Evolutionary conservation across 2,329 filamentous ascomycete genomes (phyloP), one percentile per base, ranked within the genome.

Genomic region (Taxawa tesnikishii): DNA sequence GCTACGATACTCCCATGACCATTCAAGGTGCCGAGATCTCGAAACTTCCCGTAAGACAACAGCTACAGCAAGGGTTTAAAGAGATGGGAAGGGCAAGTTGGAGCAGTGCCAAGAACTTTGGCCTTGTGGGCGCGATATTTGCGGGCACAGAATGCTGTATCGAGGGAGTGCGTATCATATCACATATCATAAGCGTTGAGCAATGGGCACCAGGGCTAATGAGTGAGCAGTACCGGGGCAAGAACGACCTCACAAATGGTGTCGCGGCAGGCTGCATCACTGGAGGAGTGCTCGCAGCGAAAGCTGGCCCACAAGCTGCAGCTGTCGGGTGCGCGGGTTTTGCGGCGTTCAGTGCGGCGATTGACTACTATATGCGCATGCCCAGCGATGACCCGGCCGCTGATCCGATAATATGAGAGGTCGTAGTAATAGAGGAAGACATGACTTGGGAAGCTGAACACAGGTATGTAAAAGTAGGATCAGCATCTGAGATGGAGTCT

Each of bases 81-180:
- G 90, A 98, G 58, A 96, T 98, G 87, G 90, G 90, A 43, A 60
- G 69, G 41, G 75, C 83, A 9, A 88, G 83, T 4, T 83, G 70
- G 58, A 79, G 76, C 40, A 83, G 79, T 29, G 90, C 87, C 33
- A 90, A 87, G 63, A 96, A 92, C 65, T 98, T 98, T 53, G 88
- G 83, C 40, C 80, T 87, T 46, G 84, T 98, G 30, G 90, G 90
- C 47, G 81, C 83, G 3, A 70, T 96, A 13, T 98, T 92, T 63
- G 73, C 76, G 11, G 88, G 88, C 25, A 93, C 90, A 32, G 90
- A 98, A 62, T 98, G 90, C 63, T 85, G 83, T 42, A 85, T 98
- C 50, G 90, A 98, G 58, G 87, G 87, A 0, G 58, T 68, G 36
- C 10, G 44, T 32, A n/a, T n/a, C n/a, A n/a, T n/a, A n/a, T n/a